phyloP scores from a whole-genome alignment of 345 rosid species.

The Aquilaria yunnanensis region DNA sequence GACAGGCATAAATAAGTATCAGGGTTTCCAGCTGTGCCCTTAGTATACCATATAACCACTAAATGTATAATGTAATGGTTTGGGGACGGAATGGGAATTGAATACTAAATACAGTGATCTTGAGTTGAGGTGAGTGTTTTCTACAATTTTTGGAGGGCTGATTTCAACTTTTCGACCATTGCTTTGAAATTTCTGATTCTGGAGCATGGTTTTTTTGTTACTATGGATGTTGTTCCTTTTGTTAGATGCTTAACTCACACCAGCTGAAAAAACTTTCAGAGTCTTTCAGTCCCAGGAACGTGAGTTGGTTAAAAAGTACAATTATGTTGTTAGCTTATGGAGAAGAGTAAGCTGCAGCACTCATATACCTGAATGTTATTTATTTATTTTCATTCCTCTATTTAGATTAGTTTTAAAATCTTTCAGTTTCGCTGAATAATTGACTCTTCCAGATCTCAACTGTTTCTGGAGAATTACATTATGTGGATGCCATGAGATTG shows the following conservation, averaged over 20 bases:
- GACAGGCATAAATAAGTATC: no score
- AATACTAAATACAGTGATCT: no score
- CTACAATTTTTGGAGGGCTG: no score
- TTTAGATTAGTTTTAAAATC: neutral
- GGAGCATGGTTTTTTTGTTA: neutral
- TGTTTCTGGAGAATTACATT: constrained; percentile 69
- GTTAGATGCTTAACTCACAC: constrained; percentile 34
- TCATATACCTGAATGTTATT: constrained; percentile 1
- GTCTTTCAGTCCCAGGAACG: constrained; percentile 61
- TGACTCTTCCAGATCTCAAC: constrained; percentile 62
- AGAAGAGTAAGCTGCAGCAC: constrained; percentile 60
- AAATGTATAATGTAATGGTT: no score
- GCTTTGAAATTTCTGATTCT: no score
- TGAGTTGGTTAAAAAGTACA: constrained; percentile 81
- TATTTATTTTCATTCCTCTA: neutral
- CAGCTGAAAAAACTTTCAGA: constrained; percentile 74
- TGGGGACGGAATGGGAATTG: no score
- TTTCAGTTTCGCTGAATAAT: neutral
- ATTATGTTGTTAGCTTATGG: constrained; percentile 81
- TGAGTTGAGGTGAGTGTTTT: no score
- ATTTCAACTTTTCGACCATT: no score
- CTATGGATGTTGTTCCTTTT: constrained; percentile 6
- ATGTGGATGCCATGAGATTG: constrained; percentile 72
- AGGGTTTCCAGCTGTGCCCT: no score
- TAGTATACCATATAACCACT: no score